Conservation (phyloP, 257 asterid genomes). For the Verbascum thapsus region DNA sequence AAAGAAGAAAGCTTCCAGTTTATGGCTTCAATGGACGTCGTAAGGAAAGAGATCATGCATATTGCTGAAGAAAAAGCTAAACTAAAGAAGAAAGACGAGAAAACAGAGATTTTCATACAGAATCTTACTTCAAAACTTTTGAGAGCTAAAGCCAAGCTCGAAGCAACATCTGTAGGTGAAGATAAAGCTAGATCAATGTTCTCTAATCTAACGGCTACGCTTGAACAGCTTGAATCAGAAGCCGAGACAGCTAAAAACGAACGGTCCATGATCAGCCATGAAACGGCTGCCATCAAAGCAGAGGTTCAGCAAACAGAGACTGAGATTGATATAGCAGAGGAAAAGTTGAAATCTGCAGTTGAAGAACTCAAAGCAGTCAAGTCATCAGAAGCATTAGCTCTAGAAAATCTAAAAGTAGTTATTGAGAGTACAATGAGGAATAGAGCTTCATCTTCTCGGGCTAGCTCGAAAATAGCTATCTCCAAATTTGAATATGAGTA, state of each 20-base stretch:
- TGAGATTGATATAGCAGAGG: constrained; percentile 60
- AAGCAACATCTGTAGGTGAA: constrained; percentile 59
- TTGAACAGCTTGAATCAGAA: constrained; percentile 59
- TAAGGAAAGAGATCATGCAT: constrained; percentile 61
- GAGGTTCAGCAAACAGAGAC: constrained; percentile 59
- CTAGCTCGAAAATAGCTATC: constrained; percentile 56
- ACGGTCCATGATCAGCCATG: constrained; percentile 41
- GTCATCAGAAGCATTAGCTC: constrained; percentile 65
- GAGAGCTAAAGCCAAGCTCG: constrained; percentile 66
- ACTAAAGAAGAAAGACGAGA: constrained; percentile 54
- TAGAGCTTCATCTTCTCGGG: constrained; percentile 57
- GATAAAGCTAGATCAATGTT: constrained; percentile 52
- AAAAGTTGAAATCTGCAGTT: constrained; percentile 54
- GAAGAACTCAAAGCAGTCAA: constrained; percentile 62
- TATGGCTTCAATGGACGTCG: constrained; percentile 78
- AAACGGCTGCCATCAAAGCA: constrained; percentile 43
- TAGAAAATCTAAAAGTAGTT: constrained; percentile 56
- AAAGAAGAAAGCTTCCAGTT: constrained; percentile 63
- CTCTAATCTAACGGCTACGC: constrained; percentile 50
- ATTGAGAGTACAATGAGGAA: constrained; percentile 51
- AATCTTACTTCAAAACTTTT: constrained; percentile 67
- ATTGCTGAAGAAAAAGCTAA: constrained; percentile 52
- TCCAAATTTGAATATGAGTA: constrained; percentile 81
- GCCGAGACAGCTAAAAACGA: constrained; percentile 56
- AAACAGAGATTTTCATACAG: constrained; percentile 54